Evolutionary conservation across 441 rosid species (phyloP).

Genomic region (Bruguiera hainesii): DNA sequence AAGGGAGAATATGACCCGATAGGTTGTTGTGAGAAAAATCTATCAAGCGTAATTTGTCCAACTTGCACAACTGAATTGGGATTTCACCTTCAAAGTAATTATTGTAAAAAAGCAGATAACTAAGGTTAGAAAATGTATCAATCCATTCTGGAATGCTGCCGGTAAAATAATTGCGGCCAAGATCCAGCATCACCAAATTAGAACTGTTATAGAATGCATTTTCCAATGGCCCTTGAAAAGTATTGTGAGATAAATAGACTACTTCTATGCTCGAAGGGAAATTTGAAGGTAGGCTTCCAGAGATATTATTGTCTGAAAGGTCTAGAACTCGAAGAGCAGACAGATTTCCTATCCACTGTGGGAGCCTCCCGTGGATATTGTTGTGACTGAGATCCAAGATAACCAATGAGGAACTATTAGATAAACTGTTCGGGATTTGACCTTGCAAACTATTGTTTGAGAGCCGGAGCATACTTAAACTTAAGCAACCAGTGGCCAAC

Average conservation of each 20-base stretch:
- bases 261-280: neutral
- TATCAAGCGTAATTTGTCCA: too few relatives aligned
- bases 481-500: neutral
- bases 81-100: constrained; percentile 19
- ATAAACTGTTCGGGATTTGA: neutral
- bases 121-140: neutral
- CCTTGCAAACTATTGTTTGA: neutral
- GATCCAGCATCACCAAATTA: neutral
- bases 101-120: neutral
- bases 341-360: neutral
- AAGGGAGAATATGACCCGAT: neutral
- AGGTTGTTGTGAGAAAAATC: constrained; percentile 1
- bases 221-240: neutral
- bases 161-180: constrained; percentile 12
- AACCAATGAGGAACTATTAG: neutral
- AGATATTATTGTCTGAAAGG: neutral
- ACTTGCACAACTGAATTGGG: constrained; percentile 14
- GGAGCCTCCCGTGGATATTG: neutral
- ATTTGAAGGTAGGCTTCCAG: neutral
- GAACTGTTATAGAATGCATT: neutral
- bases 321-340: neutral
- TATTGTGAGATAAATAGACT: constrained; percentile 8
- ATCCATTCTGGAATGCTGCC: constrained; percentile 18
- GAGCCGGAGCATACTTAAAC: rapidly evolving
- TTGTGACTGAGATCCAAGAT: neutral